These are phyloP conservation scores for Phytophthora fragariaefolia DNA, from an alignment of 352 stramenopile genomes.

Conservation along the genomic window DNA sequence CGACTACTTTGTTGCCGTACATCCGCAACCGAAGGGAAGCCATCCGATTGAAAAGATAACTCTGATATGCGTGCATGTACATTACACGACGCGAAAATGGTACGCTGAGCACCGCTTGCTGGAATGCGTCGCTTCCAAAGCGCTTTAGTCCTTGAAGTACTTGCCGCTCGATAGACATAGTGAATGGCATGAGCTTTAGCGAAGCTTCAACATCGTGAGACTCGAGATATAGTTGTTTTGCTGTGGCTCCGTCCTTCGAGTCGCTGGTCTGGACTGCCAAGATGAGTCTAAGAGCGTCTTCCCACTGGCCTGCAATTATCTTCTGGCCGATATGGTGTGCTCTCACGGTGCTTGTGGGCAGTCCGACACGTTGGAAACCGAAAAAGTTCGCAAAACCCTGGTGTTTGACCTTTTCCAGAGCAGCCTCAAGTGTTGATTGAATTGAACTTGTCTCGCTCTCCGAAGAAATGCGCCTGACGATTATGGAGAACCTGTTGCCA, in stretches of 20 bases:
- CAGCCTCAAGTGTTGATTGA: slow-evolving; percentile 23
- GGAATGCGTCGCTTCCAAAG: slow-evolving; percentile 52
- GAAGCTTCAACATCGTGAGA: slow-evolving; percentile 56
- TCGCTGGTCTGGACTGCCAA: slow-evolving; percentile 50
- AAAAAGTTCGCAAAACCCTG: slow-evolving; percentile 85
- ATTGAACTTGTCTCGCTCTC: slow-evolving; percentile 15
- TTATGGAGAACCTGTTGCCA: slow-evolving; percentile 77
- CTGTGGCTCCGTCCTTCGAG: slow-evolving; percentile 33
- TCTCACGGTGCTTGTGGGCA: slow-evolving; percentile 50
- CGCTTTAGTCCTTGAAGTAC: slow-evolving; percentile 77
- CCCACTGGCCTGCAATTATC: slow-evolving; percentile 67
- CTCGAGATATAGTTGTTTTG: slow-evolving; percentile 59
- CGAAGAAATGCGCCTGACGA: slow-evolving; percentile 45
- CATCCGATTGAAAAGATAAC: slow-evolving; percentile 74
- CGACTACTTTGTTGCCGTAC: slow-evolving; percentile 48
- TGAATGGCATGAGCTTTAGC: slow-evolving; percentile 59
- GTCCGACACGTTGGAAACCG: slow-evolving; percentile 78
- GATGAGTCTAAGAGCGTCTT: slow-evolving; percentile 55
- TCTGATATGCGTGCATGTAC: slow-evolving; percentile 85
- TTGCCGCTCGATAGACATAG: slow-evolving; percentile 58
- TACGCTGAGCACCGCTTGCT: slow-evolving; percentile 59
- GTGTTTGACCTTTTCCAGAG: slow-evolving; percentile 40
- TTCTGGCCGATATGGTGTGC: slow-evolving; percentile 77
- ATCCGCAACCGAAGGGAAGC: slow-evolving; percentile 56
- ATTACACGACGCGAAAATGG: slow-evolving; percentile 69